Percentiles rank a stretch among this genome's conserved stretches.
phyloP scores from a whole-genome alignment of 1,284 basidiomycete species.

The Microbotryum scabiosae region DNA sequence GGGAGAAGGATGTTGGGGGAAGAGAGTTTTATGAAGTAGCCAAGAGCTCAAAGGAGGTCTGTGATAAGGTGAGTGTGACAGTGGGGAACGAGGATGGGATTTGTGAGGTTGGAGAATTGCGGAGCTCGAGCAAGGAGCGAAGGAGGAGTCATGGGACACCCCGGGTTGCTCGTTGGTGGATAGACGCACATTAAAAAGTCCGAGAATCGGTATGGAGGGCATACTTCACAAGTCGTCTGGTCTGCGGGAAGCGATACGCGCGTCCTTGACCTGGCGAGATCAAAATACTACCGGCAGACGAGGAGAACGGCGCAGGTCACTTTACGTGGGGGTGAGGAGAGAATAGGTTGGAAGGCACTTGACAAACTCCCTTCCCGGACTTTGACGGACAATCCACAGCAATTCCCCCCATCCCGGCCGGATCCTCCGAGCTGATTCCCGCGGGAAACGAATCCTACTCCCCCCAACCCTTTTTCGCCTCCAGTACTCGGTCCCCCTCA shows the following conservation, averaged over 20 bases:
- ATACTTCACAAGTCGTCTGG: too few relatives aligned
- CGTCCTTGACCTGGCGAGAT: too few relatives aligned
- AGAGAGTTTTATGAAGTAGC: conserved; percentile 79
- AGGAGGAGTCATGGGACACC: neutral
- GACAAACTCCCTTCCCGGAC: neutral
- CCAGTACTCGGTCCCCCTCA: conserved; percentile 68
- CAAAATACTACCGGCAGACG: too few relatives aligned
- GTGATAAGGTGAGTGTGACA: conserved; percentile 48
- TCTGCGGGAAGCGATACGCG: too few relatives aligned
- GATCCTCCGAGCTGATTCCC: too few relatives aligned
- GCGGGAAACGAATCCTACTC: neutral
- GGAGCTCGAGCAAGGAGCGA: neutral
- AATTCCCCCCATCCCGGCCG: neutral
- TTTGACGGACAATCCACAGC: neutral
- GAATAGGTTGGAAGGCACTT: too few relatives aligned
- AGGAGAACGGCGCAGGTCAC: too few relatives aligned
- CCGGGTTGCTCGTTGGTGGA: too few relatives aligned
- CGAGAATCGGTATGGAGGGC: too few relatives aligned
- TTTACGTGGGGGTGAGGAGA: too few relatives aligned
- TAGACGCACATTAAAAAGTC: too few relatives aligned
- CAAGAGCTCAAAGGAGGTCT: conserved; percentile 59
- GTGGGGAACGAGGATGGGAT: neutral
- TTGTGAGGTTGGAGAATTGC: neutral
- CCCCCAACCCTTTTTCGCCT: neutral
- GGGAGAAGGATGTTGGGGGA: conserved; percentile 75